These are phyloP conservation scores for Exophiala lecanii-corni DNA, from an alignment of 2,329 filamentous ascomycete species.

Conservation along the genomic window DNA sequence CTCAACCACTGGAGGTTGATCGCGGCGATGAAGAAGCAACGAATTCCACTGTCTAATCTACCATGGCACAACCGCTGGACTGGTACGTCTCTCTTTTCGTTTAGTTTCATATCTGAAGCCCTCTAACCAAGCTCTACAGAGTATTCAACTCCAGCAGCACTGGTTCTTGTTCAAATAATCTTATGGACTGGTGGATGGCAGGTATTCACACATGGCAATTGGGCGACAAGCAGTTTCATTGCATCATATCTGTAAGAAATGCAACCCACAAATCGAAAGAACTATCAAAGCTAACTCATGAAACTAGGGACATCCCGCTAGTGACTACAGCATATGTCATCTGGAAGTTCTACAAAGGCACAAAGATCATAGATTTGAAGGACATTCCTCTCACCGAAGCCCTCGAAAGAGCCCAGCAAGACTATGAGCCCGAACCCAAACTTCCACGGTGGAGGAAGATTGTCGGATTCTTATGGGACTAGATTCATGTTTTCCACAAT, in stretches of 20 bases:
- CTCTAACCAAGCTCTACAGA: slow-evolving; percentile 34
- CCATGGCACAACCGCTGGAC: slow-evolving; percentile 64
- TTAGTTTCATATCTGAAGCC: too few relatives aligned
- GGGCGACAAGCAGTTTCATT: slow-evolving; percentile 54
- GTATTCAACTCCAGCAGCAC: slow-evolving; percentile 57
- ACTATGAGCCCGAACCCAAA: slow-evolving; percentile 31
- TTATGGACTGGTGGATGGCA: slow-evolving; percentile 66
- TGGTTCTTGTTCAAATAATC: slow-evolving; percentile 59
- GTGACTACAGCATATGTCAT: slow-evolving; percentile 54
- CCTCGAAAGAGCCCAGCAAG: slow-evolving; percentile 42
- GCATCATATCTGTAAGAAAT: slow-evolving; percentile 56
- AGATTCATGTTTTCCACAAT: too few relatives aligned
- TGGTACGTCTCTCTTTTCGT: slow-evolving; percentile 41
- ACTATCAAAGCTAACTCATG: not conserved
- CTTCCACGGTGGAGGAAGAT: slow-evolving; percentile 17
- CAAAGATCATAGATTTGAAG: slow-evolving; percentile 49
- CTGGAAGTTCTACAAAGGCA: slow-evolving; percentile 64
- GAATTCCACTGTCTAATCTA: slow-evolving; percentile 46
- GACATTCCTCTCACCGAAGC: slow-evolving; percentile 52
- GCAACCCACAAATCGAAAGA: not conserved
- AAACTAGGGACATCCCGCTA: slow-evolving; percentile 54
- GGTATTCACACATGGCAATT: slow-evolving; percentile 57
- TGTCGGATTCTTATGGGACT: slow-evolving; percentile 24
- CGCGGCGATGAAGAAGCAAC: slow-evolving; percentile 52
- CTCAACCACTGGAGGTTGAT: slow-evolving; percentile 56